Percentiles rank a stretch among this genome's conserved stretches.
These are phyloP conservation scores for Scalesia atractyloides DNA, from an alignment of 129 eudicot genomes.

Conservation along the genomic window DNA sequence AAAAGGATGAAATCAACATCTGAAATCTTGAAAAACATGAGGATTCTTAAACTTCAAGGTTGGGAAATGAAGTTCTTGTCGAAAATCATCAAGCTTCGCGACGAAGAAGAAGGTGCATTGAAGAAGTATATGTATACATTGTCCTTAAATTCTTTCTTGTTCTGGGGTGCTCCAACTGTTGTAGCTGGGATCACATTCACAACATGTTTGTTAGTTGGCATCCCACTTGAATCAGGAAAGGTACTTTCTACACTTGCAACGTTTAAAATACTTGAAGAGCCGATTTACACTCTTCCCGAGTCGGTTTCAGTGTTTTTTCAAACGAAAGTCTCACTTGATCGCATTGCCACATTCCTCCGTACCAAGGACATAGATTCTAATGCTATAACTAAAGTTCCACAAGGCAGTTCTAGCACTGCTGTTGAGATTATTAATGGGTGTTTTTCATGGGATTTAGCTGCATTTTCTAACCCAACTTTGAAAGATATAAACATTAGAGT, in stretches of 20 bases:
- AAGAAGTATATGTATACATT: too few species aligned
- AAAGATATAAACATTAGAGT: constrained; percentile 29
- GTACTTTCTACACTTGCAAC: constrained; percentile 62
- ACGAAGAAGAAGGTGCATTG: too few species aligned
- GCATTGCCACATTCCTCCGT: constrained; percentile 65
- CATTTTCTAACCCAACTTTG: constrained; percentile 24
- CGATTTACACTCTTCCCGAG: constrained; percentile 81
- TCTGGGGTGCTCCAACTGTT: too few species aligned
- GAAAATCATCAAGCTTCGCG: too few species aligned
- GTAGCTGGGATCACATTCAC: constrained; percentile 40
- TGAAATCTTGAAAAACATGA: too few species aligned
- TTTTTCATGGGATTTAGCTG: constrained; percentile 37
- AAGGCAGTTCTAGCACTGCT: constrained; percentile 40
- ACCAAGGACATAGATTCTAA: constrained; percentile 57
- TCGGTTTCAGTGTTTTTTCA: constrained; percentile 72
- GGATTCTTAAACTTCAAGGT: too few species aligned
- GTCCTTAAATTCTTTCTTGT: too few species aligned
- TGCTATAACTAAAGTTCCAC: constrained; percentile 51
- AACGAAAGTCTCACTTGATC: constrained; percentile 90
- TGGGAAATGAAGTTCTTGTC: too few species aligned
- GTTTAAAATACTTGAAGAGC: constrained; percentile 78
- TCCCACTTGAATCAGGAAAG: too few species aligned
- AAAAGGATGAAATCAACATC: too few species aligned
- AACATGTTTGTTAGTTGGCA: too few species aligned
- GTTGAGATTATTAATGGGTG: constrained; percentile 56